Percentiles rank a stretch among this genome's conserved stretches.
Conservation (phyloP, 75 land plant species). For the Cryptomeria japonica region DNA sequence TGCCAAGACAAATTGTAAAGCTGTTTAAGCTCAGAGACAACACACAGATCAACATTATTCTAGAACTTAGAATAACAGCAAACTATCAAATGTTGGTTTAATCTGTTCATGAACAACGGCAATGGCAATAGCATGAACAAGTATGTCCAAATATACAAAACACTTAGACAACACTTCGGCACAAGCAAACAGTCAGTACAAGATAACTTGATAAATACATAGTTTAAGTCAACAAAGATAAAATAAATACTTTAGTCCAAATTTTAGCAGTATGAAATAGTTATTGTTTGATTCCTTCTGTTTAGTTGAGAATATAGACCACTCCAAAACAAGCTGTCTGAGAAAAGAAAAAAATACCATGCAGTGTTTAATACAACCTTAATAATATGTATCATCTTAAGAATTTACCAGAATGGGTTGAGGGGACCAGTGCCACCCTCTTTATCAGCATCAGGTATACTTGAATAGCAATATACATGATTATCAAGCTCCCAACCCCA, state of each 20-base stretch:
- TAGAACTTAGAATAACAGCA: background rate
- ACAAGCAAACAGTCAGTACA: background rate
- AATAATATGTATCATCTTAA: background rate
- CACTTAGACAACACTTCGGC: background rate
- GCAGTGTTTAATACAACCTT: background rate
- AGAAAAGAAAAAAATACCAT: background rate
- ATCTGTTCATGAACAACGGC: background rate
- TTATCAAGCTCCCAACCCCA: slow-evolving; percentile 79
- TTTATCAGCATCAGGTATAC: slow-evolving; percentile 62
- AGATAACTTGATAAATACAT: background rate
- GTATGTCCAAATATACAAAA: background rate
- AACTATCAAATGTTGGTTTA: background rate
- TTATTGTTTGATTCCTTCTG: background rate
- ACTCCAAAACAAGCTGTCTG: background rate
- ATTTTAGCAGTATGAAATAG: background rate
- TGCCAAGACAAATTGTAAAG: background rate
- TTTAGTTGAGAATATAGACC: background rate
- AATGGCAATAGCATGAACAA: background rate
- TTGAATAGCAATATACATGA: slow-evolving; percentile 44
- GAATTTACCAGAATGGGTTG: slow-evolving; percentile 13
- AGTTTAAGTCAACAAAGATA: background rate
- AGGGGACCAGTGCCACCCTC: slow-evolving; percentile 63
- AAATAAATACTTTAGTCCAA: background rate
- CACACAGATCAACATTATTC: background rate
- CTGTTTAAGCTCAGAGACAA: background rate